Conservation (phyloP, 164 flowering plant genomes). For the Litsea cubeba region DNA sequence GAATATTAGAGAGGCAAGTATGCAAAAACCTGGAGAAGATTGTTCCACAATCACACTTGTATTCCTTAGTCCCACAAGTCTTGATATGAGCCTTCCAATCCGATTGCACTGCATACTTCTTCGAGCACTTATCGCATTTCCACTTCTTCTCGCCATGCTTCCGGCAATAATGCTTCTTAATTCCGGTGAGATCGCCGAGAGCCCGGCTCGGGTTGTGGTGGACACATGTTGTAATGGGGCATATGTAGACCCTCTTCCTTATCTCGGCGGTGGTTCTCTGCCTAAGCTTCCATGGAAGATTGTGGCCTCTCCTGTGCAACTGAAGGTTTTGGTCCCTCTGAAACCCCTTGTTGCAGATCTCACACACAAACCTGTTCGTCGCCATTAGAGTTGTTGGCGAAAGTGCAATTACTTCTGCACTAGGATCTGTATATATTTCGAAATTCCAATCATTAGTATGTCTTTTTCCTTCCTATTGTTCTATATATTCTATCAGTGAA, state of each 20-base stretch:
- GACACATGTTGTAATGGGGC: constrained; percentile 60
- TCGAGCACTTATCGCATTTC: constrained; percentile 74
- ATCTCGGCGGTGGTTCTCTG: constrained; percentile 46
- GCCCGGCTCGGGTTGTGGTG: constrained; percentile 70
- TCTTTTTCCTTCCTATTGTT: not conserved
- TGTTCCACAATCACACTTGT: constrained; percentile 72
- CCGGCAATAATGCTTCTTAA: constrained; percentile 66
- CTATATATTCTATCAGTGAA: not conserved
- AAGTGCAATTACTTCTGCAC: constrained; percentile 62
- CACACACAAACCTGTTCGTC: constrained; percentile 60
- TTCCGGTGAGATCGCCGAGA: constrained; percentile 63
- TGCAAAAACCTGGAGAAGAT: constrained; percentile 55
- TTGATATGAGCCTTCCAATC: constrained; percentile 77
- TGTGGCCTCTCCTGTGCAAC: constrained; percentile 64
- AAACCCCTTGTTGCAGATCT: constrained; percentile 66
- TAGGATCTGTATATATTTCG: constrained; percentile 39
- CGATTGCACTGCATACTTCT: constrained; percentile 67
- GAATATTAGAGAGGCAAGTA: not conserved
- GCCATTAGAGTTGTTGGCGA: constrained; percentile 72
- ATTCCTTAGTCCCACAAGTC: constrained; percentile 67
- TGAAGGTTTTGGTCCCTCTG: constrained; percentile 73
- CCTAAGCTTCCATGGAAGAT: constrained; percentile 70
- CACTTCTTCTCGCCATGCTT: constrained; percentile 79
- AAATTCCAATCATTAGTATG: not conserved
- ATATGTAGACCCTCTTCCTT: constrained; percentile 51